A percentile compares a stretch with the other conserved stretches of the same genome.
These are phyloP conservation scores for Bothriochloa decipiens DNA, from an alignment of 176 grass and related monocot genomes.

Conservation along the genomic window DNA sequence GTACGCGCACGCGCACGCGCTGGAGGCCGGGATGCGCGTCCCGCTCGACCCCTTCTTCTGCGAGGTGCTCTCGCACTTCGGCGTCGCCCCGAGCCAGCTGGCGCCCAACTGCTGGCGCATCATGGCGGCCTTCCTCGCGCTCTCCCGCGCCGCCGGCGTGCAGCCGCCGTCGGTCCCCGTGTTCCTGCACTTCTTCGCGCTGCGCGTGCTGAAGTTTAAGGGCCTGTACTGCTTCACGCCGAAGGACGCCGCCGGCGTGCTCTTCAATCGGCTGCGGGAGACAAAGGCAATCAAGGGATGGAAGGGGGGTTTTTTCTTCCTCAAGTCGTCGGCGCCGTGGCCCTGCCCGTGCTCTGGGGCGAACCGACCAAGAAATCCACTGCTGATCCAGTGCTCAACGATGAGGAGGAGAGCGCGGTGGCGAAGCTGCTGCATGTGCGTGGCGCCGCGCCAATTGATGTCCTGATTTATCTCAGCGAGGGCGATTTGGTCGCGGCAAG, in stretches of 20 bases:
- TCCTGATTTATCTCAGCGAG: background rate
- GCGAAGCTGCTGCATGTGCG: background rate
- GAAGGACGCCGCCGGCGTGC: background rate
- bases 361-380: background rate
- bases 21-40: slow-evolving; percentile 19
- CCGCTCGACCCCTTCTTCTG: slow-evolving; percentile 15
- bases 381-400: background rate
- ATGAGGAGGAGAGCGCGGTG: background rate
- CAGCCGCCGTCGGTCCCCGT: background rate
- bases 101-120: slow-evolving; percentile 26
- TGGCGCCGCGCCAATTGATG: background rate
- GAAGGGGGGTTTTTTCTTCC: slow-evolving; percentile 25
- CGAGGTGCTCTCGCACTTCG: slow-evolving; percentile 16
- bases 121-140: slow-evolving; percentile 34
- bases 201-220: background rate
- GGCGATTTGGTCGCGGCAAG: background rate
- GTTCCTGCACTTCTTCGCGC: slow-evolving; percentile 1
- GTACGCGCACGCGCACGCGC: background rate
- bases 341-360: slow-evolving; percentile 24
- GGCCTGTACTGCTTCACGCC: background rate
- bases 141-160: background rate
- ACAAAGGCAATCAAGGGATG: background rate
- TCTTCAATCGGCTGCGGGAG: slow-evolving; percentile 20
- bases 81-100: slow-evolving; percentile 32
- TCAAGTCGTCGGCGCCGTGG: slow-evolving; percentile 21